A percentile compares a stretch with the other conserved stretches of the same genome.
Conservation (phyloP, 2,329 filamentous ascomycete species). For the Sporothrix phasma region DNA sequence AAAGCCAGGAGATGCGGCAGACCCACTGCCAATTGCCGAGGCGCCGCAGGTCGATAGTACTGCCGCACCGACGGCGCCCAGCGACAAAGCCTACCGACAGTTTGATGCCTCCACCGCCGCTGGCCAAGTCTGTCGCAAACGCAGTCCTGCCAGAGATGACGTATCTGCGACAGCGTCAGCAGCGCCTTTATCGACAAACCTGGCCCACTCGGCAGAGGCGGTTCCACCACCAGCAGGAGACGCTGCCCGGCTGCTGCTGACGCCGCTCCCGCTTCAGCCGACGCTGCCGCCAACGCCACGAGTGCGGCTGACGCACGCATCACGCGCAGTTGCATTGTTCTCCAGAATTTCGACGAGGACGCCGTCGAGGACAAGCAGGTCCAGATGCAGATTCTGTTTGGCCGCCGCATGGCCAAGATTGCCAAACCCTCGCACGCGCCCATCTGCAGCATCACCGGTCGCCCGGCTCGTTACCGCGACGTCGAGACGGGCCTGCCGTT, state of each 20-base stretch:
- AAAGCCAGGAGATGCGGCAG: background rate
- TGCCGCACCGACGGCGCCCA: background rate
- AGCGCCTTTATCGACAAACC: background rate
- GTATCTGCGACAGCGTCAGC: background rate
- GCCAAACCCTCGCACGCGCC: slow-evolving; percentile 42
- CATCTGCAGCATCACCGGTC: slow-evolving; percentile 73
- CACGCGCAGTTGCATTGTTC: slow-evolving; percentile 48
- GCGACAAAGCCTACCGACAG: background rate
- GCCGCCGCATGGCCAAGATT: slow-evolving; percentile 48
- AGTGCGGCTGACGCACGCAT: slow-evolving; percentile 41
- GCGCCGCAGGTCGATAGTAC: background rate
- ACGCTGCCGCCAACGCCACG: slow-evolving; percentile 28
- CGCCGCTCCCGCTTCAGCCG: slow-evolving; percentile 24
- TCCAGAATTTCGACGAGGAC: slow-evolving; percentile 50
- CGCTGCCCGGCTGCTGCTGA: slow-evolving; percentile 22
- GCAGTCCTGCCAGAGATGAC: background rate
- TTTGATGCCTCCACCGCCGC: background rate
- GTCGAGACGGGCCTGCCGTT: slow-evolving; percentile 76
- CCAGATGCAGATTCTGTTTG: slow-evolving; percentile 50
- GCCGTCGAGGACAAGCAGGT: slow-evolving; percentile 46
- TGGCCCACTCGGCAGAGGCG: background rate
- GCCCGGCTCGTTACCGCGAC: slow-evolving; percentile 73
- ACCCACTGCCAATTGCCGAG: background rate
- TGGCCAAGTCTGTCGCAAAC: background rate
- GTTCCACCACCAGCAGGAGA: background rate